Evolutionary conservation across 352 stramenopile species (phyloP), one percentile per base, ranked within the genome.

Genomic region (Phytophthora litchii): DNA sequence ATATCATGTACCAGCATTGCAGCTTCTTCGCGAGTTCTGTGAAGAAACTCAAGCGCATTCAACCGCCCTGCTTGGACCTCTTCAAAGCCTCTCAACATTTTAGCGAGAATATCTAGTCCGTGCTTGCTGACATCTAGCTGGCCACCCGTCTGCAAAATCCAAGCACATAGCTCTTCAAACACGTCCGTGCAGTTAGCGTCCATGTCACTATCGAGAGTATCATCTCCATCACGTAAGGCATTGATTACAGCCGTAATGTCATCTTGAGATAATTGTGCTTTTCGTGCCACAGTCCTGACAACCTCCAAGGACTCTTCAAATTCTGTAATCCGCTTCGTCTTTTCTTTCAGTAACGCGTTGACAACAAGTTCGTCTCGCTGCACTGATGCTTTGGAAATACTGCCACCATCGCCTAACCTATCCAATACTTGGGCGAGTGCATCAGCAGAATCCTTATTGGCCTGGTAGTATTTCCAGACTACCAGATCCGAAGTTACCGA

Each of bases 261-360:
- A 6, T 79, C 70, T 20, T 70, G 40, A 19, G 56, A 73, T 35
- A 92, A 56, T 21, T 80, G 67, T 54, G 86, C 60, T 36, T 78
- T 67, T 17, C 60, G 54, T 0, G 83, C 57, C 5, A 87, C 21
- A 0, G 66, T 60, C 3, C 83, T 78, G 25, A 91, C 78, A 25
- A 71, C 55, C n/a, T 56, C 50, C 7, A 83, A 52, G 0, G 63
- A 46, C 14, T 83, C 61, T 42, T 93, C 77, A 27, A 83, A 53
- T 44, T 92, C 78, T 3, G 56, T 55, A 20, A 88, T 55, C 11
- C 83, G 77, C 35, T 76, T 83, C 4, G 71, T 60, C 46, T 92
- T 91, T 38, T 93, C 83, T 35, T 78, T 76, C 17, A 83, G 51
- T 32, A 95, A 64, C 2, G 54, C 55, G 16, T 69, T 77, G 17